Evolutionary conservation across 805 yeast species (phyloP).

Genomic region (Candida tibetensis): DNA sequence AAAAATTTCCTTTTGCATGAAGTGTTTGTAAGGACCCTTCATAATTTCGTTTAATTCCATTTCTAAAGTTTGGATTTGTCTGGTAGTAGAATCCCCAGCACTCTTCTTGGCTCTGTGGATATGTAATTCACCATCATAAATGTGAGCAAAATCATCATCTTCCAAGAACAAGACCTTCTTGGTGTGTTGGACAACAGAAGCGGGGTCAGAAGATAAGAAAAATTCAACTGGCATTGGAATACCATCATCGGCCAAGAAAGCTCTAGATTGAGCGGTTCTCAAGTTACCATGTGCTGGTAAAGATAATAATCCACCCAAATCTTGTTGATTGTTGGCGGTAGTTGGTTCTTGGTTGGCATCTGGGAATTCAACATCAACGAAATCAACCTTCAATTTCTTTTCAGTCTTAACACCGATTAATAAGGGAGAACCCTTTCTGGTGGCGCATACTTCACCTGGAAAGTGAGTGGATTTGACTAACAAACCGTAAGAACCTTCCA

Average conservation of each 20-base stretch:
- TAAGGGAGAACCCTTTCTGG: slow-evolving; percentile 97
- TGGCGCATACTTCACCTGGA: slow-evolving; percentile 95
- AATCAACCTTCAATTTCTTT: slow-evolving; percentile 91
- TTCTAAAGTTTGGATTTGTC: slow-evolving; percentile 95
- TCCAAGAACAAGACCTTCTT: slow-evolving; percentile 94
- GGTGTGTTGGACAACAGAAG: slow-evolving; percentile 94
- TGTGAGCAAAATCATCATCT: slow-evolving; percentile 98
- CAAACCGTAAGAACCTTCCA: slow-evolving; percentile 97
- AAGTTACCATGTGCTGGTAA: slow-evolving; percentile 55
- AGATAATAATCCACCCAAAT: slow-evolving; percentile 47
- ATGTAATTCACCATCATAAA: slow-evolving; percentile 96
- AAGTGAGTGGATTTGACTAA: slow-evolving; percentile 87
- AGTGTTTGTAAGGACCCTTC: slow-evolving; percentile 95
- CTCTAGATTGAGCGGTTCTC: slow-evolving; percentile 92
- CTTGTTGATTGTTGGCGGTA: slow-evolving; percentile 17
- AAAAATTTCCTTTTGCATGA: slow-evolving; percentile 97
- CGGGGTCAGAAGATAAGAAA: slow-evolving; percentile 94
- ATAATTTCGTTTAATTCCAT: slow-evolving; percentile 96
- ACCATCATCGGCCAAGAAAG: slow-evolving; percentile 92
- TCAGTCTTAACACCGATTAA: slow-evolving; percentile 97
- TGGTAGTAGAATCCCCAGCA: slow-evolving; percentile 85
- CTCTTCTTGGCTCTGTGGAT: slow-evolving; percentile 88
- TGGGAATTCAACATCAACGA: slow-evolving; percentile 97
- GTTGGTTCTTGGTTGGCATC: slow-evolving; percentile 43
- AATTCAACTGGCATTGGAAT: slow-evolving; percentile 92